Conservation (phyloP, 352 stramenopile species). For the Sclerospora graminicola region DNA sequence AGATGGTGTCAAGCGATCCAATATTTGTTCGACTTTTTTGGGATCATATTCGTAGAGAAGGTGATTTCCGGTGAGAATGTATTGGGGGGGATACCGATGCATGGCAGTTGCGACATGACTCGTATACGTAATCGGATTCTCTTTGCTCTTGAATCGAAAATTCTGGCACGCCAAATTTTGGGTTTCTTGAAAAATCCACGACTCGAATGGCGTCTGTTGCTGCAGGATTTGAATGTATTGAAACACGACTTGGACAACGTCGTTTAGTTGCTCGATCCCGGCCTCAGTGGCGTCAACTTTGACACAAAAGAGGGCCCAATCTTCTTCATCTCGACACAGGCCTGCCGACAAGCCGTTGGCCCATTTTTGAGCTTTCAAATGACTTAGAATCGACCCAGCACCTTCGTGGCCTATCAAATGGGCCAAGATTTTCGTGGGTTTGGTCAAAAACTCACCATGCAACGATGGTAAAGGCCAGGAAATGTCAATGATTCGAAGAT, state of each 20-base stretch:
- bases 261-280: slow-evolving; percentile 47
- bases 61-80: slow-evolving; percentile 51
- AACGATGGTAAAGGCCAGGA: slow-evolving; percentile 57
- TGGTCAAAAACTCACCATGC: slow-evolving; percentile 48
- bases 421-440: slow-evolving; percentile 78
- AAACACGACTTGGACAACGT: slow-evolving; percentile 53
- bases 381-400: slow-evolving; percentile 86
- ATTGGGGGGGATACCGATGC: slow-evolving; percentile 50
- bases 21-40: slow-evolving; percentile 35
- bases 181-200: slow-evolving; percentile 65
- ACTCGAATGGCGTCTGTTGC: slow-evolving; percentile 23
- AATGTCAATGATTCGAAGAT: slow-evolving; percentile 61
- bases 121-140: slow-evolving; percentile 59
- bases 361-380: slow-evolving; percentile 81
- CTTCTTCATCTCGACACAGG: slow-evolving; percentile 57
- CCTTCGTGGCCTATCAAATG: slow-evolving; percentile 93
- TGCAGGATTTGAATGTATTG: slow-evolving; percentile 57
- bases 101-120: slow-evolving; percentile 57
- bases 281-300: slow-evolving; percentile 61
- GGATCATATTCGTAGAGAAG: slow-evolving; percentile 65
- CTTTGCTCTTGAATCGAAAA: slow-evolving; percentile 75
- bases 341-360: slow-evolving; percentile 56
- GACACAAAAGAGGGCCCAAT: slow-evolving; percentile 56
- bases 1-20: slow-evolving; percentile 35
- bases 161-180: slow-evolving; percentile 43